Evolutionary conservation across 2,329 filamentous ascomycete genomes (phyloP).

Genomic region (Sporothrix euskadiensis): DNA sequence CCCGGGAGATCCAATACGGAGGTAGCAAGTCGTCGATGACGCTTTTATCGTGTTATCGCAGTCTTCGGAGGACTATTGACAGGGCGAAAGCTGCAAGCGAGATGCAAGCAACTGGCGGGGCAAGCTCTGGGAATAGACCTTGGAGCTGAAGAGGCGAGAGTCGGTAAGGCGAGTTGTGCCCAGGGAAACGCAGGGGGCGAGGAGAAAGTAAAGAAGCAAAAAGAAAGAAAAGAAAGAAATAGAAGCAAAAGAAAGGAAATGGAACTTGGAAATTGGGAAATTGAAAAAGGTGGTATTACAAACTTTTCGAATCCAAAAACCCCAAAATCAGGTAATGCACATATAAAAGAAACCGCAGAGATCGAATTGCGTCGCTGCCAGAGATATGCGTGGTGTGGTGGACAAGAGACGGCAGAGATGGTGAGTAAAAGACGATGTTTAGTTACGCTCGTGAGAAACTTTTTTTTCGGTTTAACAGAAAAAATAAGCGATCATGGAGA

Average conservation of each 20-base stretch:
- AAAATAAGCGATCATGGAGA: slow-evolving; percentile 22
- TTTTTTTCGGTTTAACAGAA: slow-evolving; percentile 29
- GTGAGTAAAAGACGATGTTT: slow-evolving; percentile 16
- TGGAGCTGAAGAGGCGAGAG: neutral
- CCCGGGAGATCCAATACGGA: neutral
- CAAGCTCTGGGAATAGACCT: neutral
- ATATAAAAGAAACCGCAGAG: slow-evolving; percentile 16
- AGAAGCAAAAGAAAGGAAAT: slow-evolving; percentile 1
- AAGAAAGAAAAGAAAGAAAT: slow-evolving; percentile 12
- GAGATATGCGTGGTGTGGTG: slow-evolving; percentile 15
- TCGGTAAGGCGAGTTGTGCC: neutral
- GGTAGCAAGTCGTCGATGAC: neutral
- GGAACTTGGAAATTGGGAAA: slow-evolving; percentile 8
- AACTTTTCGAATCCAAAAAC: slow-evolving; percentile 25
- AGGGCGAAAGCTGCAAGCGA: neutral
- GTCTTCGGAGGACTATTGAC: neutral
- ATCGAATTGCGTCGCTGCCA: slow-evolving; percentile 25
- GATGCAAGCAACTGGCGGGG: neutral
- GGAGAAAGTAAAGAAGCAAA: neutral
- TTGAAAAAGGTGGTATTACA: slow-evolving; percentile 22
- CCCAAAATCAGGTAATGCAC: slow-evolving; percentile 3
- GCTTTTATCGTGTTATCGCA: neutral
- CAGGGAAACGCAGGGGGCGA: neutral
- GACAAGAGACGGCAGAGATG: slow-evolving; percentile 13
- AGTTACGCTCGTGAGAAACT: slow-evolving; percentile 32